Percentiles rank a stretch among this genome's conserved stretches.
Evolutionary conservation across 2,329 filamentous ascomycete species (phyloP).

Genomic region (Colletotrichum kahawae): DNA sequence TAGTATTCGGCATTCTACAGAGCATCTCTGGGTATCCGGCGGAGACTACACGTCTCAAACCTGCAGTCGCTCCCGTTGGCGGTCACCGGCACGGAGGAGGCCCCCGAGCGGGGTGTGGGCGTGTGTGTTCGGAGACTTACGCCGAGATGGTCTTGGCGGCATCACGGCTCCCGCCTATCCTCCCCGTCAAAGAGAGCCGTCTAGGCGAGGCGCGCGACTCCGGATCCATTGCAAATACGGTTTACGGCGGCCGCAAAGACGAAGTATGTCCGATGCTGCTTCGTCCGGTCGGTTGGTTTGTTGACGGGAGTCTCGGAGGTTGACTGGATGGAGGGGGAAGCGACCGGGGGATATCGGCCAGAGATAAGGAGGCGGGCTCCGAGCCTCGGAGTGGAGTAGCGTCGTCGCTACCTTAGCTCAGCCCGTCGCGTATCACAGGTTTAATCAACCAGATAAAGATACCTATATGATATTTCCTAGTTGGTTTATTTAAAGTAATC

Average conservation of each 20-base stretch:
- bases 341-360: not conserved
- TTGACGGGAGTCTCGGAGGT: not conserved
- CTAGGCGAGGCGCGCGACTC: not conserved
- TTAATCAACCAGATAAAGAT: not conserved
- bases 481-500: no score
- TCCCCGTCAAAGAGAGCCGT: not conserved
- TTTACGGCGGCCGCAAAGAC: no score
- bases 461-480: not conserved
- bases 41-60: not conserved
- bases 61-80: not conserved
- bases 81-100: not conserved
- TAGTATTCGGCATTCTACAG: not conserved
- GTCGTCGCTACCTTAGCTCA: not conserved
- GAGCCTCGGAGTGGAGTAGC: slow-evolving; percentile 4
- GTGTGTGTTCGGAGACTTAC: slow-evolving; percentile 5
- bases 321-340: not conserved
- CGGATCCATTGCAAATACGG: not conserved
- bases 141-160: slow-evolving; percentile 14
- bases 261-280: not conserved
- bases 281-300: not conserved
- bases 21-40: not conserved
- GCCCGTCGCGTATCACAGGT: not conserved
- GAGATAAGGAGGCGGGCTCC: not conserved
- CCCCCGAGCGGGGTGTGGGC: not conserved
- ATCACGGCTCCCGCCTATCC: not conserved